Conservation (phyloP, 2,329 filamentous ascomycete genomes). For the Fusarium pseudocircinatum region DNA sequence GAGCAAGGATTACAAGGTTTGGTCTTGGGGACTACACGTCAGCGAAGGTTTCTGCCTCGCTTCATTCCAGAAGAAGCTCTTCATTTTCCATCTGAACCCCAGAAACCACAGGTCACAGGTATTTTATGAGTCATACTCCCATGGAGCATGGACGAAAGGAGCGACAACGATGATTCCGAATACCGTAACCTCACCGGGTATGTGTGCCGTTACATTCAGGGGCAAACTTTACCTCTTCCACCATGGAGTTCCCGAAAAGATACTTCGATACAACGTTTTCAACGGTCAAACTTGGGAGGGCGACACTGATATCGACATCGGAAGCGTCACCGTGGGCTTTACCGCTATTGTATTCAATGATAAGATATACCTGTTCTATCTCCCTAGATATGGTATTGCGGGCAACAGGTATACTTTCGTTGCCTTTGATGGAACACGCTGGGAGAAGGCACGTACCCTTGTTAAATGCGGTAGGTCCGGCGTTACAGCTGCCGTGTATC, state of each 20-base stretch:
- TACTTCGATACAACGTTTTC: neutral
- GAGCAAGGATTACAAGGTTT: neutral
- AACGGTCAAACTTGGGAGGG: neutral
- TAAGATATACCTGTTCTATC: neutral
- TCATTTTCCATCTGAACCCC: neutral
- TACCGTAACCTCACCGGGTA: neutral
- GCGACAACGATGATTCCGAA: accelerated
- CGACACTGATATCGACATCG: neutral
- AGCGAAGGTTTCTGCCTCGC: neutral
- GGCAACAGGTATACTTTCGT: accelerated
- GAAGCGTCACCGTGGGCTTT: neutral
- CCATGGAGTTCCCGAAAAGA: neutral
- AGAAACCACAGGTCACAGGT: accelerated
- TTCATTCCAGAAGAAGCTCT: neutral
- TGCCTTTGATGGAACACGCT: neutral
- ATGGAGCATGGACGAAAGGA: neutral
- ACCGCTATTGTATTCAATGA: neutral
- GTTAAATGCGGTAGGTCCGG: no score
- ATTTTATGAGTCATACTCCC: neutral
- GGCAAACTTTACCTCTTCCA: neutral
- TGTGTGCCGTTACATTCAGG: neutral
- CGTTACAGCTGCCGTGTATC: neutral
- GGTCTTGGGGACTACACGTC: accelerated
- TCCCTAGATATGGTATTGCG: accelerated
- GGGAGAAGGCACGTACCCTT: neutral